Evolutionary conservation across 306 rosid genomes (phyloP), one percentile per base, ranked within the genome.

Genomic region (Oemleria cerasiformis): DNA sequence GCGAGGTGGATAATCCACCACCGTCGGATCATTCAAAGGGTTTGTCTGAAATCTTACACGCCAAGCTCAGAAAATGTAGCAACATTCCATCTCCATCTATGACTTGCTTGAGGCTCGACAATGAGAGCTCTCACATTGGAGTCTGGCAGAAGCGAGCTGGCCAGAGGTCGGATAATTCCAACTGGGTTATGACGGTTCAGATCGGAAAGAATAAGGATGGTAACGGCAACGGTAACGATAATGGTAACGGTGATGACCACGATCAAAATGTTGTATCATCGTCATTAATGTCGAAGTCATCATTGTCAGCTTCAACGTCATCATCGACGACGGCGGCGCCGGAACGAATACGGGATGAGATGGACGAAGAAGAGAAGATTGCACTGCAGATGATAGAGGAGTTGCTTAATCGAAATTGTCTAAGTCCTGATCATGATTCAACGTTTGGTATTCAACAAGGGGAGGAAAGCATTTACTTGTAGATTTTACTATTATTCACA

Each of bases 381-480:
- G 92, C 98, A n/a, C 68, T 90, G 75, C 96, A 92, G 73, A 92
- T 92, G 98, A 92, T 92, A 17, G 97, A 92, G 67, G 98, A 92
- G 72, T 90, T 92, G n/a, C 96, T 92, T 34, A 88, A 82, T 77
- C 73, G 85, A 60, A 83, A 84, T 45, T 81, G 82, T 49, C 83
- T 86, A 0, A 85, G 79, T 60, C 79, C 96, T 23, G 63, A 79
- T 48, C 45, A 30, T 30, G 36, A 42, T 36, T 61, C 43, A 7
- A 38, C 47, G 39, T 38, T 61, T 61, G 66, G 25, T 14, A 61
- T 61, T 61, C 45, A 70, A 20, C 79, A 72, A 57, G 80, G 38
- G 71, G 80, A 75, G 72, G 60, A 45, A 82, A 77, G 44, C 77
- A 72, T 70, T 73, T 69, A 76, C 50, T 73, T 79, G 65, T 79